phyloP scores from a whole-genome alignment of 129 eudicot species.

The Pulicaria dysenterica region DNA sequence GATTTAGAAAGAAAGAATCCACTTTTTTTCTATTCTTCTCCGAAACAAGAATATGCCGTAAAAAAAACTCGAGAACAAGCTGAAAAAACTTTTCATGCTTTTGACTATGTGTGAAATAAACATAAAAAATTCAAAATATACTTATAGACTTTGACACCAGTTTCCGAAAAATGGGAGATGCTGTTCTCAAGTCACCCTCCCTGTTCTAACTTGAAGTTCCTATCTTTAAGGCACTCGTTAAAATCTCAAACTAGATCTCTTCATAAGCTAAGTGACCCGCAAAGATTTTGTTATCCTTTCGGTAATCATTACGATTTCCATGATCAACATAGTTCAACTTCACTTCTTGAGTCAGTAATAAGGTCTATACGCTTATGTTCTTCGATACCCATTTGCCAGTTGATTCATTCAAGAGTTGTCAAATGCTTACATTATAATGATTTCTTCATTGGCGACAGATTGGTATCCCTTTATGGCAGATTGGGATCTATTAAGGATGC shows the following conservation, averaged over 20 bases:
- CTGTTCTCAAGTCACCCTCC: neutral
- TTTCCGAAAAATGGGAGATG: conserved; percentile 26
- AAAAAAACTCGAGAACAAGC: too few species aligned
- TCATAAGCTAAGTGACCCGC: neutral
- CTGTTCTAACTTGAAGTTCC: conserved; percentile 9
- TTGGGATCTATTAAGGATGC: conserved; percentile 34
- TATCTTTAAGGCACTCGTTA: neutral
- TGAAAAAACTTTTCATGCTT: too few species aligned
- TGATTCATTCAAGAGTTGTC: conserved; percentile 34
- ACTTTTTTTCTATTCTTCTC: too few species aligned
- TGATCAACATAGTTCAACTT: conserved; percentile 2
- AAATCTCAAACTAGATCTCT: conserved; percentile 17
- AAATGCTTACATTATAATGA: conserved; percentile 39
- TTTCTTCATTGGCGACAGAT: conserved; percentile 54
- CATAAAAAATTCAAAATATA: too few species aligned
- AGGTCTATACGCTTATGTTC: conserved; percentile 31
- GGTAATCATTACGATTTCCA: conserved; percentile 4
- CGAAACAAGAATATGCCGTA: too few species aligned
- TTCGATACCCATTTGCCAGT: conserved; percentile 27
- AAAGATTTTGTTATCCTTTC: conserved; percentile 3
- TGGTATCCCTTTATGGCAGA: conserved; percentile 43
- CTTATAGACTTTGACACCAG: conserved; percentile 1
- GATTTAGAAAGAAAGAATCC: too few species aligned
- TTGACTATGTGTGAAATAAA: too few species aligned
- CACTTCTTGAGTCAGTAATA: conserved; percentile 32